These are phyloP conservation scores for Tanozyma kutaoensis DNA, from an alignment of 805 yeast genomes.

Conservation along the genomic window DNA sequence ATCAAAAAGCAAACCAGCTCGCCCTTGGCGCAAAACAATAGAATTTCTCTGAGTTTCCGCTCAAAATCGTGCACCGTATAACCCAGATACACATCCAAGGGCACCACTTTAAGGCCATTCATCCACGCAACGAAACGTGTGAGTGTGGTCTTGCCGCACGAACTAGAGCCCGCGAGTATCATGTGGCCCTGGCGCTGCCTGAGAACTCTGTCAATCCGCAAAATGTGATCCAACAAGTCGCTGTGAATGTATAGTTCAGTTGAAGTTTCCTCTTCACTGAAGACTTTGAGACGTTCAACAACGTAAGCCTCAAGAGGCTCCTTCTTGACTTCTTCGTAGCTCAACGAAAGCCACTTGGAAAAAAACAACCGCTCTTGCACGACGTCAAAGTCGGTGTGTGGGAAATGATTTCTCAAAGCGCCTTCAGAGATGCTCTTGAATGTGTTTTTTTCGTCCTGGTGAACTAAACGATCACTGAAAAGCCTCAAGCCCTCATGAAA, in stretches of 20 bases:
- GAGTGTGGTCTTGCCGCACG: constrained; percentile 71
- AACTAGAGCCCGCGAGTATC: constrained; percentile 70
- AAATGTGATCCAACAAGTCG: constrained; percentile 58
- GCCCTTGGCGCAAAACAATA: constrained; percentile 37
- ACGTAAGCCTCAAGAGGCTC: constrained; percentile 40
- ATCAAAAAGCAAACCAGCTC: constrained; percentile 58
- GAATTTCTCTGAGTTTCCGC: constrained; percentile 37
- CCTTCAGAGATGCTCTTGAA: constrained; percentile 24
- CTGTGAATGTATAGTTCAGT: constrained; percentile 49
- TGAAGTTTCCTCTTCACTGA: constrained; percentile 68
- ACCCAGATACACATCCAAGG: constrained; percentile 39
- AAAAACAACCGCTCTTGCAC: constrained; percentile 44
- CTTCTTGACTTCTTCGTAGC: constrained; percentile 42
- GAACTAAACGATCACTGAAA: constrained; percentile 60
- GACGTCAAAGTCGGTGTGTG: constrained; percentile 25
- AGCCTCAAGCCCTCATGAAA: constrained; percentile 71
- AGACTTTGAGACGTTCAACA: constrained; percentile 48
- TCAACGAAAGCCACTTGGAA: constrained; percentile 62
- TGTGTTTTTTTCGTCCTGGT: constrained; percentile 29
- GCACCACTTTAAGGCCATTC: constrained; percentile 55
- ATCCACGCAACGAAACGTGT: constrained; percentile 85
- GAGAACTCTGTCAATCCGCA: constrained; percentile 71
- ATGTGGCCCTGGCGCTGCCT: constrained; percentile 84
- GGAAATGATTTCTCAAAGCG: constrained; percentile 29
- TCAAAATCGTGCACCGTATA: constrained; percentile 60